Percentiles rank a stretch among this genome's conserved stretches.
Conservation (phyloP, 768 basidiomycete species). For the Gloeopeniophorella convolvens region DNA sequence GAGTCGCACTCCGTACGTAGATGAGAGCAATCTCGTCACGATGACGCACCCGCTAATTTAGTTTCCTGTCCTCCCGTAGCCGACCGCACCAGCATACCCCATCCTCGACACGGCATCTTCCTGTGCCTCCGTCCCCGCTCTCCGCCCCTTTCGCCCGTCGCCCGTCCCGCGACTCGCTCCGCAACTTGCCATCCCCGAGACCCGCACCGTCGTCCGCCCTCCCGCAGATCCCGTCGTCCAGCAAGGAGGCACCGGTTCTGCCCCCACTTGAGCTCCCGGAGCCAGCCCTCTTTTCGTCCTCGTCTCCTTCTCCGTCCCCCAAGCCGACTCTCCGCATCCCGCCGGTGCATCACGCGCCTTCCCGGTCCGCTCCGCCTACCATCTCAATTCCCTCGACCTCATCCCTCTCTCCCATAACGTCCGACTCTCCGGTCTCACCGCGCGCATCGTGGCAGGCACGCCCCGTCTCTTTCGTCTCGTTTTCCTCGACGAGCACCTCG, state of each 20-base stretch:
- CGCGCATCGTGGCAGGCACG: constrained; percentile 18
- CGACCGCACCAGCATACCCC: constrained; percentile 17
- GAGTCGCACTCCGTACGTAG: not conserved
- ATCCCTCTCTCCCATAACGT: constrained; percentile 24
- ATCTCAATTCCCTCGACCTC: not conserved
- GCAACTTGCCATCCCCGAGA: constrained; percentile 52
- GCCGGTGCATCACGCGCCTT: not conserved
- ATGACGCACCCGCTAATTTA: not conserved
- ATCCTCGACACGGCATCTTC: not conserved
- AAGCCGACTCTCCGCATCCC: not conserved
- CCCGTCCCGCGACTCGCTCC: constrained; percentile 37
- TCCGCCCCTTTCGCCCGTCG: constrained; percentile 24
- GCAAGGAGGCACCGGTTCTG: constrained; percentile 1
- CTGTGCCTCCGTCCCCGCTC: constrained; percentile 5
- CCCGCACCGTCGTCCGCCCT: constrained; percentile 49
- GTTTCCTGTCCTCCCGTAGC: not conserved
- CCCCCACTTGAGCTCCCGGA: constrained; percentile 15
- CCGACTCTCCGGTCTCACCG: constrained; percentile 31
- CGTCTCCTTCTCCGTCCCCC: not conserved
- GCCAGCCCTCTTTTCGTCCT: not conserved
- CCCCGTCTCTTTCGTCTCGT: constrained; percentile 19
- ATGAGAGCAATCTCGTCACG: no score
- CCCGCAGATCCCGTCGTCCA: constrained; percentile 35
- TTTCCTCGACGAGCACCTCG: constrained; percentile 9
- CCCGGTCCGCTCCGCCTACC: constrained; percentile 10